Evolutionary conservation across 2,329 filamentous ascomycete species (phyloP), one percentile per base, ranked within the genome.

Genomic region (Penicillium corylophilum): DNA sequence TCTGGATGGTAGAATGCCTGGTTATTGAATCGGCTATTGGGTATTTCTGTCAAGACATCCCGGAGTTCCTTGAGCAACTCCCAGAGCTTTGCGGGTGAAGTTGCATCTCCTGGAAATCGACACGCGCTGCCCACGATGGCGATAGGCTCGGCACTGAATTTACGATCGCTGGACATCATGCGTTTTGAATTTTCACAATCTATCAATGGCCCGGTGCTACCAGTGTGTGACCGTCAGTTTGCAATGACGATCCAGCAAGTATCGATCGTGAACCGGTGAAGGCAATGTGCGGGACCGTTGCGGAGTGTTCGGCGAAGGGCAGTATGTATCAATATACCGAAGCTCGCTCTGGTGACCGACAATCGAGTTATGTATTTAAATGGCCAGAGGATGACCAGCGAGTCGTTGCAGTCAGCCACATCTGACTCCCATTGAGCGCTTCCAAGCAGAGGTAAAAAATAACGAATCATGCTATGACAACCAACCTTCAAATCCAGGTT

Each of bases 101-200:
- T 60, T 35, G 62, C 55, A 42, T 56, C 54, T 39, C 64, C 63
- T 26, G 64, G 59, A 38, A 66, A 64, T 40, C 62, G 51, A 29
- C 62, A 66, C 16, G 56, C 59, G 33, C 54, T 64, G 44, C 64
- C 64, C 20, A 65, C 57, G 13, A 66, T 64, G 44, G 64, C 64
- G 46, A 66, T 62, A 5, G 63, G 64, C 41, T 65, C 62, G 31
- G 46, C 42, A 12, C 4, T 24, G 28, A 44, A 18, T 48, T 55
- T 39, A 41, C 29, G 12, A 43, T 56, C 42, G 24, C 41, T 50
- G 16, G 44, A 58, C 54, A 65, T 66, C 31, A 12, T 42, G 31
- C 12, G n/a, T 12, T 15, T 44, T 31, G 33, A 41, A 44, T 47
- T 47, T 48, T 54, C 39, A 52, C 24, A 26, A 28, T 29, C 28